Base-by-base conservation (phyloP, 495 filamentous ascomycete genomes). In the Aspergillus kassunensis region DNA sequence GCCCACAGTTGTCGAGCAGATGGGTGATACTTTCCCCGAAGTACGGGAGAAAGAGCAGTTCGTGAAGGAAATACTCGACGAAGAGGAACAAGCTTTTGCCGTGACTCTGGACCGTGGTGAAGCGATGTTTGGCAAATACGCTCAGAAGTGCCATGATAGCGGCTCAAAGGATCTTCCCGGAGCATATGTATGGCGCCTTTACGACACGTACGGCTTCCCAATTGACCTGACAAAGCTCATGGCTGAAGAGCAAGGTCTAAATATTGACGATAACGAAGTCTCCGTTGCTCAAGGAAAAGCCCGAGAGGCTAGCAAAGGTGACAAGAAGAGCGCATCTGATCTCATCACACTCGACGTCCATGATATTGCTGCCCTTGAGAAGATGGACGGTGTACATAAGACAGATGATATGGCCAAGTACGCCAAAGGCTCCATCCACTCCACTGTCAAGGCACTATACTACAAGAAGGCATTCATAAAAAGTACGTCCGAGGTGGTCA, bases 201-300 rank as follows among this genome's bases (percentile, higher is more conserved):
- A 97, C 65, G 95, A 97, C 66, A 97, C 95, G 0, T 98, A 95
- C 58, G 93, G 93, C 35, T 98, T 98, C 74, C 95, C 95, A 1
- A 88, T 90, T 35, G 93, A 98, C 72, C 73, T 98, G 18, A 98
- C 93, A 11, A 84, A 87, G 63, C 81, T 98, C 27, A 98, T 97
- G 93, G 91, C 92, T 11, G 90, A 97, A 67, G 93, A 98, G 72
- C 79, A 88, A 34, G 85, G 82, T 11, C 79, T 98, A 6, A 74
- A 76, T 11, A 97, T 95, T 51, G 86, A 97, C 62, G 89, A 97
- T 57, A 72, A 68, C 2, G 91, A 96, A 55, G 92, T 98, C 46
- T 82, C 85, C 56, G 83, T 85, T 39, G 93, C 95, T 21, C 80
- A 88, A 56, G 82, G 88, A 56, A 91, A 89, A 70, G 92, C 95